Percentiles rank a stretch among this genome's conserved stretches.
phyloP scores from a whole-genome alignment of 2,329 filamentous ascomycete genomes.

The Pseudogymnoascus sp. region DNA sequence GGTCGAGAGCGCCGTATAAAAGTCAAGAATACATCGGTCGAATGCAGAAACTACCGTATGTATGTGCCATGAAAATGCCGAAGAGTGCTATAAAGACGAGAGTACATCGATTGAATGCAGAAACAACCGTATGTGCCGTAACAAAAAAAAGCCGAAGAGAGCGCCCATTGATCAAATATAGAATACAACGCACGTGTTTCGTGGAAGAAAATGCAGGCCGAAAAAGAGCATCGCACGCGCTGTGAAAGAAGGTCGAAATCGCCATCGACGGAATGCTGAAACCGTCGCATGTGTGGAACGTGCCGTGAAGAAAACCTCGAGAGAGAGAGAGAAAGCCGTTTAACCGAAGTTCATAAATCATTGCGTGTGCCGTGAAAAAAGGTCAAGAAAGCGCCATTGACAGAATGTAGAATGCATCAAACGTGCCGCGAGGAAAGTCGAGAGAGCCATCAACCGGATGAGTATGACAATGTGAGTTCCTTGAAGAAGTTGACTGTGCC shows the following conservation, averaged over 20 bases:
- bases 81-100: background rate
- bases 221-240: background rate
- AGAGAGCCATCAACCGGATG: background rate
- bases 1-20: background rate
- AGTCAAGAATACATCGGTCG: background rate
- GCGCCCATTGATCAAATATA: too few species aligned
- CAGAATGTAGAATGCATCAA: background rate
- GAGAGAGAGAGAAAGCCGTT: background rate
- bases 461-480: background rate
- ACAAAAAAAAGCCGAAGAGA: background rate
- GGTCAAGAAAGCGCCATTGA: background rate
- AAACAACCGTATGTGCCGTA: background rate
- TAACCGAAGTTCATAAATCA: too few species aligned
- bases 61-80: background rate
- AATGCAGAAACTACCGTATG: background rate
- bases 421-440: background rate
- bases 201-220: too few species aligned
- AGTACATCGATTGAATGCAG: background rate
- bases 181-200: too few species aligned
- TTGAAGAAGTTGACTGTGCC: background rate
- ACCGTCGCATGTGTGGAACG: background rate
- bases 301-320: too few species aligned
- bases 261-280: background rate
- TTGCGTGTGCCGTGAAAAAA: background rate
- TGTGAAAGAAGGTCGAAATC: background rate